Conservation (phyloP, 1,284 basidiomycete genomes). For the Mrakiaceae sp. region DNA sequence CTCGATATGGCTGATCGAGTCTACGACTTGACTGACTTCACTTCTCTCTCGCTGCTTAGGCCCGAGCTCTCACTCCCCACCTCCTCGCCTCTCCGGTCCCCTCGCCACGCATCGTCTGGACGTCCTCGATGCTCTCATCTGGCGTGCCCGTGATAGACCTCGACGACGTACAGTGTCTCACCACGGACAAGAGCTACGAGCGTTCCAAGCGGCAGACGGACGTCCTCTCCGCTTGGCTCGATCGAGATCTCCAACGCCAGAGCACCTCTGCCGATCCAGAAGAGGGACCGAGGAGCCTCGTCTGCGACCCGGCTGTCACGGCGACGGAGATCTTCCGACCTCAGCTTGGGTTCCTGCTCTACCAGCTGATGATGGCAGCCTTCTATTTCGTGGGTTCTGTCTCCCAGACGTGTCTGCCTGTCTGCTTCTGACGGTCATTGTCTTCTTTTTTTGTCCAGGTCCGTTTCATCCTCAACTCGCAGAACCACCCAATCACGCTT, state of each 20-base stretch:
- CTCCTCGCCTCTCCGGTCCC: slow-evolving; percentile 30
- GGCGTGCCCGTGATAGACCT: slow-evolving; percentile 42
- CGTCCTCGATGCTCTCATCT: slow-evolving; percentile 56
- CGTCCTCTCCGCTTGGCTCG: slow-evolving; percentile 52
- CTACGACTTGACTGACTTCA: slow-evolving; percentile 31
- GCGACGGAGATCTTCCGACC: slow-evolving; percentile 51
- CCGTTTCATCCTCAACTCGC: slow-evolving; percentile 14
- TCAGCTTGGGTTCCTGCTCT: slow-evolving; percentile 43
- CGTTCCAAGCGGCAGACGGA: slow-evolving; percentile 71
- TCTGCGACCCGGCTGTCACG: slow-evolving; percentile 62
- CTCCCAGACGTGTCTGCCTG: not conserved
- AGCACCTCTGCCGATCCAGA: slow-evolving; percentile 17
- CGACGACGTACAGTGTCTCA: slow-evolving; percentile 59
- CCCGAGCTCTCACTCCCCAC: slow-evolving; percentile 29
- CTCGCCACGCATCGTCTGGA: slow-evolving; percentile 64
- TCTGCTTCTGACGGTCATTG: not conserved
- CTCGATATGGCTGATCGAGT: no score
- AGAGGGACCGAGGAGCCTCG: slow-evolving; percentile 44
- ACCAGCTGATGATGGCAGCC: slow-evolving; percentile 45
- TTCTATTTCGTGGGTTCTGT: slow-evolving; percentile 57
- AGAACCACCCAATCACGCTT: slow-evolving; percentile 15
- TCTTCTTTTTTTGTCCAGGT: slow-evolving; percentile 5
- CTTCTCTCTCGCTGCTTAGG: slow-evolving; percentile 28
- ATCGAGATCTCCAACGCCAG: slow-evolving; percentile 22
- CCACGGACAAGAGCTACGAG: slow-evolving; percentile 55